Conservation (phyloP, 2,329 filamentous ascomycete species). For the Sporothrix schenckii region DNA sequence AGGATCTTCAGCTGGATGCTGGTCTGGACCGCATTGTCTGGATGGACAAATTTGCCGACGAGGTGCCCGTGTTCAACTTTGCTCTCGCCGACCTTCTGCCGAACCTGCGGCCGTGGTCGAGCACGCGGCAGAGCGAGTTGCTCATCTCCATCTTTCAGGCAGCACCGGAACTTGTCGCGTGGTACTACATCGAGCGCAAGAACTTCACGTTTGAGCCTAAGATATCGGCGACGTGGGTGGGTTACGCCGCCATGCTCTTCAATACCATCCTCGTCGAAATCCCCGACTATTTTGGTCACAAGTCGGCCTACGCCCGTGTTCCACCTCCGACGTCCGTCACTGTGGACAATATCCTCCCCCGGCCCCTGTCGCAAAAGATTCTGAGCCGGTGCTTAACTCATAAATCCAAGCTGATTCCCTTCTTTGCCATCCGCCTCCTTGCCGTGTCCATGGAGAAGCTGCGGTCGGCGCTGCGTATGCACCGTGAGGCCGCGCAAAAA, state of each 20-base stretch:
- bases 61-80: conserved; percentile 76
- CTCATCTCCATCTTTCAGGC: conserved; percentile 76
- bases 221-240: conserved; percentile 90
- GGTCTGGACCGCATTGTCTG: conserved; percentile 71
- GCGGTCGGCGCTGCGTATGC: conserved; percentile 62
- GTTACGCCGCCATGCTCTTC: conserved; percentile 87
- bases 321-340: conserved; percentile 79
- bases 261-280: conserved; percentile 75
- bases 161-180: conserved; percentile 82
- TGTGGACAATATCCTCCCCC: conserved; percentile 83
- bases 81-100: conserved; percentile 78
- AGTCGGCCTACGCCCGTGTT: conserved; percentile 61
- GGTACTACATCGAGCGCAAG: conserved; percentile 81
- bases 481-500: conserved; percentile 49
- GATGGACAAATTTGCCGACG: conserved; percentile 66
- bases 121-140: conserved; percentile 77
- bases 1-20: conserved; percentile 52
- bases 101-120: conserved; percentile 80
- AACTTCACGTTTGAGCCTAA: conserved; percentile 89
- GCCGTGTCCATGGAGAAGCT: conserved; percentile 80
- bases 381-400: conserved; percentile 77
- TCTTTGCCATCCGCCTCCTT: conserved; percentile 81
- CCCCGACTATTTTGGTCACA: conserved; percentile 71
- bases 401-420: conserved; percentile 75
- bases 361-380: conserved; percentile 77